phyloP scores from a whole-genome alignment of 2,329 filamentous ascomycete species.

The Cladophialophora carrionii region DNA sequence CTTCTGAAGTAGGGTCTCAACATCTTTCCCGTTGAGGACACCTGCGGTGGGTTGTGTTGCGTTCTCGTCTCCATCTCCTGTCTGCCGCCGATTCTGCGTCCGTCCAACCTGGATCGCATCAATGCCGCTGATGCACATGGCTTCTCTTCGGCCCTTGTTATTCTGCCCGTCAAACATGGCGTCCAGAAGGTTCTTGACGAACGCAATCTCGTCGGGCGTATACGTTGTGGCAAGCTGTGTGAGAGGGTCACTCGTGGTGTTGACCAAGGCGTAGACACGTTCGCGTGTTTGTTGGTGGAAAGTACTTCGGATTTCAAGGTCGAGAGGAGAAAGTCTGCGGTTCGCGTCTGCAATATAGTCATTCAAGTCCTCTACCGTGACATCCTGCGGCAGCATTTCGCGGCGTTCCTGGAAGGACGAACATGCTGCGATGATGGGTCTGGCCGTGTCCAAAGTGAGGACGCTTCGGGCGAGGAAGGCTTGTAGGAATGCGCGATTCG shows the following conservation, averaged over 20 bases:
- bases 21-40: constrained; percentile 72
- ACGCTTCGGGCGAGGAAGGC: constrained; percentile 78
- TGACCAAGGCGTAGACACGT: constrained; percentile 81
- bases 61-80: constrained; percentile 39
- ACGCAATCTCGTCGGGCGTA: constrained; percentile 81
- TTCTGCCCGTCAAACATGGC: constrained; percentile 82
- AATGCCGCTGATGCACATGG: constrained; percentile 78
- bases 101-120: constrained; percentile 73
- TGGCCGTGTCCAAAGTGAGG: constrained; percentile 74
- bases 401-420: constrained; percentile 61
- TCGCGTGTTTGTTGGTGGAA: constrained; percentile 68
- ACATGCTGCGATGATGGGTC: constrained; percentile 75
- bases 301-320: constrained; percentile 81
- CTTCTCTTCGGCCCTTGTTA: constrained; percentile 78
- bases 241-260: constrained; percentile 79
- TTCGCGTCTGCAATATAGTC: constrained; percentile 72
- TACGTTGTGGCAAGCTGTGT: constrained; percentile 86
- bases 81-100: constrained; percentile 44
- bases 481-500: constrained; percentile 87
- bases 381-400: constrained; percentile 60
- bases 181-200: constrained; percentile 84
- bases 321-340: constrained; percentile 73
- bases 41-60: constrained; percentile 44
- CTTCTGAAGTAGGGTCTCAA: constrained; percentile 69
- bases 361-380: constrained; percentile 69